These are phyloP conservation scores for Rhodotorula diobovata DNA, from an alignment of 768 basidiomycete species.

Conservation along the genomic window DNA sequence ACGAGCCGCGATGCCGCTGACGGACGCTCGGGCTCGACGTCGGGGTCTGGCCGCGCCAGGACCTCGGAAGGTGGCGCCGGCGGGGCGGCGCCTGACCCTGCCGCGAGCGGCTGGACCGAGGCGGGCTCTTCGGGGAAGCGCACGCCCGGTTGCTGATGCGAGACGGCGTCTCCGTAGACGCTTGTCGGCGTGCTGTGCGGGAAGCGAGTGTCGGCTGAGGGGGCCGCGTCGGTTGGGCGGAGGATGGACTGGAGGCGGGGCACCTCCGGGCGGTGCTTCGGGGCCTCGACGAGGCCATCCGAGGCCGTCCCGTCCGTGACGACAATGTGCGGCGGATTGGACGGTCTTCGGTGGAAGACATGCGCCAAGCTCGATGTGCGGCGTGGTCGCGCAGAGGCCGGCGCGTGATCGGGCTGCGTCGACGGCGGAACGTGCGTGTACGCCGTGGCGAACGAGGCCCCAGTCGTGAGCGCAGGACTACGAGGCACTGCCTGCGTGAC, in stretches of 20 bases:
- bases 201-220: not conserved
- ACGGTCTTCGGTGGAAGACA: not conserved
- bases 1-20: constrained; percentile 49
- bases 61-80: constrained; percentile 63
- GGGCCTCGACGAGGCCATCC: not conserved
- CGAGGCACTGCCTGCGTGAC: not conserved
- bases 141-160: not conserved
- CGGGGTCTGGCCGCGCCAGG: constrained; percentile 53
- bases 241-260: constrained; percentile 1
- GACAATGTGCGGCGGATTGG: not conserved
- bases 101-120: not conserved
- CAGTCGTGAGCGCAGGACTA: not conserved
- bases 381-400: not conserved
- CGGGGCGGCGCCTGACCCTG: constrained; percentile 41
- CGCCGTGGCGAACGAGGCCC: constrained; percentile 24
- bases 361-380: not conserved
- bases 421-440: not conserved
- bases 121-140: constrained; percentile 7
- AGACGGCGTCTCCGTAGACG: not conserved
- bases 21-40: not conserved
- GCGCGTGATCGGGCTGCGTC: no score
- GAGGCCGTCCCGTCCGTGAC: not conserved
- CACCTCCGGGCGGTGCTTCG: not conserved
- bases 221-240: not conserved
- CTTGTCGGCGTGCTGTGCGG: not conserved